phyloP scores from a whole-genome alignment of 345 rosid genomes.

The Aethionema arabicum region DNA sequence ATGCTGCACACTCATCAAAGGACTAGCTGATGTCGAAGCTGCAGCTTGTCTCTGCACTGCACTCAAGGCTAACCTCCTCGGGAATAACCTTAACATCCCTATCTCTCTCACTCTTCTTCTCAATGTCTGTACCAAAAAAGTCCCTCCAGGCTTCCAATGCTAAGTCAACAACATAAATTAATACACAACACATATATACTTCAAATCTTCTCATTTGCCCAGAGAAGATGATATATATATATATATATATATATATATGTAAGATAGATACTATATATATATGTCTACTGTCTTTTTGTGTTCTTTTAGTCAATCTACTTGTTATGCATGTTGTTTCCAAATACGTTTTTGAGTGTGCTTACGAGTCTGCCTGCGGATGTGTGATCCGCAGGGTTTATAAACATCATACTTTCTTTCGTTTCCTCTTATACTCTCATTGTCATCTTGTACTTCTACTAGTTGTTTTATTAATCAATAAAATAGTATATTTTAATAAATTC shows the following conservation, averaged over 20 bases:
- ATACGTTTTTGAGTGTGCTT: too few relatives aligned
- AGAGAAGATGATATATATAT: constrained; percentile 13
- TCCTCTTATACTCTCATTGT: constrained; percentile 15
- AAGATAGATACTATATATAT: not conserved
- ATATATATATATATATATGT: not conserved
- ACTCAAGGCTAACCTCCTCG: constrained; percentile 47
- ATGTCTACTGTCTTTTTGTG: constrained; percentile 15
- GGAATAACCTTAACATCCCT: constrained; percentile 46
- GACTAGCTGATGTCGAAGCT: constrained; percentile 53
- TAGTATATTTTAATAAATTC: not conserved
- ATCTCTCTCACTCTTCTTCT: constrained; percentile 46
- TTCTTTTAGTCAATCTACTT: not conserved
- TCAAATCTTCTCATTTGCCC: constrained; percentile 18
- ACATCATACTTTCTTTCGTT: not conserved
- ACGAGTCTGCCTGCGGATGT: constrained; percentile 4
- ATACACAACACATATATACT: constrained; percentile 16
- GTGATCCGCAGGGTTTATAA: not conserved
- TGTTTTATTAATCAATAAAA: constrained; percentile 26
- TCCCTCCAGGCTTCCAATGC: constrained; percentile 47
- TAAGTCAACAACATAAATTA: constrained; percentile 23
- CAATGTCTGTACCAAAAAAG: constrained; percentile 41
- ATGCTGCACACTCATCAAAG: constrained; percentile 46
- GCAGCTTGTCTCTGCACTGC: constrained; percentile 62
- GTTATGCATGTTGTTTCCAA: not conserved
- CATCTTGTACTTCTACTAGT: constrained; percentile 12